These are phyloP conservation scores for Naganishia liquefaciens DNA, from an alignment of 1,284 basidiomycete genomes.

Conservation along the genomic window DNA sequence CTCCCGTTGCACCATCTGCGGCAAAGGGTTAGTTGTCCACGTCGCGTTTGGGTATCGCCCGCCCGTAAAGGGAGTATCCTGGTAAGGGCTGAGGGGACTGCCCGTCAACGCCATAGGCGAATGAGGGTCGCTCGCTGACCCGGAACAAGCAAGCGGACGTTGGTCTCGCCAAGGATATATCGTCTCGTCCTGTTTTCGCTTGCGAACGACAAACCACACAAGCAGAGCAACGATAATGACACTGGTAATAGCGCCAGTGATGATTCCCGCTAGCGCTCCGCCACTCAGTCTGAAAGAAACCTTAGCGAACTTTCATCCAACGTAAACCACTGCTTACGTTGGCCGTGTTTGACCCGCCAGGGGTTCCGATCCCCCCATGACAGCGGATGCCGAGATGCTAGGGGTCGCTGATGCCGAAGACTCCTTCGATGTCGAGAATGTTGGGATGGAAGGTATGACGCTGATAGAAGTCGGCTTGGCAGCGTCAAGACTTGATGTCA, in stretches of 20 bases:
- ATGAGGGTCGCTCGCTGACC: neutral
- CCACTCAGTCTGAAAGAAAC: constrained; percentile 1
- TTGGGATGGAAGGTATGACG: neutral
- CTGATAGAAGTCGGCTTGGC: neutral
- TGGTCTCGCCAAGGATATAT: constrained; percentile 8
- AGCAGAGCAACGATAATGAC: constrained; percentile 2
- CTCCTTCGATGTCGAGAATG: neutral
- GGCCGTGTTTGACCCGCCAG: neutral
- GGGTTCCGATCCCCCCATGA: neutral
- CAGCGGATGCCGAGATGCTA: neutral
- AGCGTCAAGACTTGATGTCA: neutral
- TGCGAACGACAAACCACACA: constrained; percentile 8
- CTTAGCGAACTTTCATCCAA: no score
- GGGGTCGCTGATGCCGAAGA: neutral
- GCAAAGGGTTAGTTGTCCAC: neutral
- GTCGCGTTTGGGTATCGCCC: neutral
- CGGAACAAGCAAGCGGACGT: neutral
- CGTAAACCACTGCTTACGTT: neutral
- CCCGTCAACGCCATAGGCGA: neutral
- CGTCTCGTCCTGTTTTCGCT: neutral
- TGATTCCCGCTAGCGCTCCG: constrained; percentile 9
- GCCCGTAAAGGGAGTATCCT: constrained; percentile 1
- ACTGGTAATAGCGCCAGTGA: neutral
- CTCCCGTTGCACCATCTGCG: constrained; percentile 3
- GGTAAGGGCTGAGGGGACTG: constrained; percentile 15